These are phyloP conservation scores for Pseudopediastrum boryanum DNA, from an alignment of 139 green algal genomes.

Conservation along the genomic window DNA sequence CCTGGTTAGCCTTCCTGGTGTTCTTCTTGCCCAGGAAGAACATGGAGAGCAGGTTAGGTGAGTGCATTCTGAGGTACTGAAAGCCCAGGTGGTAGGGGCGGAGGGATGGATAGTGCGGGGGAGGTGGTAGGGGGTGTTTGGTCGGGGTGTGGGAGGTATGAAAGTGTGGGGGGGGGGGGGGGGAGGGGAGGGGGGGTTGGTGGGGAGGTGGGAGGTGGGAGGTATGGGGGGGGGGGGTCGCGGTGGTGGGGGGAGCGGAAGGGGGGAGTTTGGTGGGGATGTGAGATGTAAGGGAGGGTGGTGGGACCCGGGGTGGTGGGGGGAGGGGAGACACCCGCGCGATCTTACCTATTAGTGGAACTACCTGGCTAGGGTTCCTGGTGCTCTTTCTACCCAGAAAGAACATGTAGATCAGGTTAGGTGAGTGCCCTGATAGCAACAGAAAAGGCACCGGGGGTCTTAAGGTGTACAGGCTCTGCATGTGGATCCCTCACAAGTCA, in stretches of 20 bases:
- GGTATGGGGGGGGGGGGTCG: background rate
- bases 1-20: slow-evolving; percentile 34
- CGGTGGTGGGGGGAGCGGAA: background rate
- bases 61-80: background rate
- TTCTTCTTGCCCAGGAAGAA: slow-evolving; percentile 34
- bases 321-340: too few relatives aligned
- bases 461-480: too few relatives aligned
- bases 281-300: too few relatives aligned
- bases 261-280: too few relatives aligned
- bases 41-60: background rate
- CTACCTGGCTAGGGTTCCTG: slow-evolving; percentile 11
- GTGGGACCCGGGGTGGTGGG: too few relatives aligned
- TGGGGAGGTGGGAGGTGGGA: too few relatives aligned
- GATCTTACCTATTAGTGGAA: background rate
- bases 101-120: background rate
- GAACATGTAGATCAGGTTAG: slow-evolving; percentile 10
- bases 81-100: background rate
- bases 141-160: too few relatives aligned
- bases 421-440: too few relatives aligned
- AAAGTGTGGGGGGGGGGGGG: background rate
- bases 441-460: too few relatives aligned
- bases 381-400: slow-evolving; percentile 3
- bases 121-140: background rate
- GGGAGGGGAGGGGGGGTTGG: background rate
- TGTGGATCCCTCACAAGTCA: too few relatives aligned